phyloP scores from a whole-genome alignment of 192 early-diverging fungal species.

The Coemansia sp. region DNA sequence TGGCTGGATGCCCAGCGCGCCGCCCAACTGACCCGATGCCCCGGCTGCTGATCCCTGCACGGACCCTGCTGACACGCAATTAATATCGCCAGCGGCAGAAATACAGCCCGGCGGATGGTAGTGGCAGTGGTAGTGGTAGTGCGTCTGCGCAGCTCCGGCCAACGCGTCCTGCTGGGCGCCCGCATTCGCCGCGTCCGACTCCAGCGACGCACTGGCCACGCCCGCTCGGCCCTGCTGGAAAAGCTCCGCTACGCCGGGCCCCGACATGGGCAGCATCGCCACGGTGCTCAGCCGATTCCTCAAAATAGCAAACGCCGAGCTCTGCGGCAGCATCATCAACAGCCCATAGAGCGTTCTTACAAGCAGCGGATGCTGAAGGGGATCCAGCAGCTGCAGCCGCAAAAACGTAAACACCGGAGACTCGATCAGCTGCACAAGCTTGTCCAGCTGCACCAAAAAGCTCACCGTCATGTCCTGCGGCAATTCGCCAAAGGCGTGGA shows the following conservation, averaged over 20 bases:
- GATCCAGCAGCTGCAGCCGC: slow-evolving; percentile 91
- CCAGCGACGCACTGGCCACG: slow-evolving; percentile 4
- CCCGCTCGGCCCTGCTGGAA: slow-evolving; percentile 9
- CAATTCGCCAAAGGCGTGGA: slow-evolving; percentile 84
- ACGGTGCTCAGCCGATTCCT: slow-evolving; percentile 92
- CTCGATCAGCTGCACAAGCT: slow-evolving; percentile 96
- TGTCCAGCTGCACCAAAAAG: slow-evolving; percentile 95
- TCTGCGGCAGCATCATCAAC: slow-evolving; percentile 96
- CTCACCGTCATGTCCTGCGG: slow-evolving; percentile 86
- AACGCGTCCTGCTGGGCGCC: not conserved
- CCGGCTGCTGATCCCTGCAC: slow-evolving; percentile 25
- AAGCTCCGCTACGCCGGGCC: slow-evolving; percentile 8
- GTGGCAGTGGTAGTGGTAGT: slow-evolving; percentile 30
- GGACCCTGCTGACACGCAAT: slow-evolving; percentile 28
- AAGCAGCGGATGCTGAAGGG: slow-evolving; percentile 83
- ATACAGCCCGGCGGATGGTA: slow-evolving; percentile 3
- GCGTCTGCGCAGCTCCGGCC: slow-evolving; percentile 10
- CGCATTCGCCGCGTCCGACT: not conserved
- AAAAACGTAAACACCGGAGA: slow-evolving; percentile 97
- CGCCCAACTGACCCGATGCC: slow-evolving; percentile 7
- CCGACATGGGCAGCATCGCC: slow-evolving; percentile 18
- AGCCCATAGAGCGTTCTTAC: slow-evolving; percentile 94
- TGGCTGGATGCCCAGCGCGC: slow-evolving; percentile 17
- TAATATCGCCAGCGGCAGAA: slow-evolving; percentile 14
- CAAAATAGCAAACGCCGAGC: slow-evolving; percentile 92